Conservation (phyloP, 768 basidiomycete genomes). For the Agaricus subrufescens region DNA sequence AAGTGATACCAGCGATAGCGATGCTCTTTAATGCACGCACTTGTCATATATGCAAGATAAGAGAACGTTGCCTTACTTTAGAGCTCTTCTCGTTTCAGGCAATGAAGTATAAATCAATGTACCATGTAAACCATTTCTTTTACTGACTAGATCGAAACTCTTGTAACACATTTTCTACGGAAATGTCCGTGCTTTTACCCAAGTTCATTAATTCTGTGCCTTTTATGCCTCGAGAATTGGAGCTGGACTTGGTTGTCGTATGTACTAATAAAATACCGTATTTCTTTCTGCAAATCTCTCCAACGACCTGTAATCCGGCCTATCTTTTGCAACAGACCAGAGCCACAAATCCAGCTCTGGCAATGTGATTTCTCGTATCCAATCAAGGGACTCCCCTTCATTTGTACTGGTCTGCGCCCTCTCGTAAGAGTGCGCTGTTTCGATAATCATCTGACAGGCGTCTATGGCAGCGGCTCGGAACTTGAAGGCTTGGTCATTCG, state of each 20-base stretch:
- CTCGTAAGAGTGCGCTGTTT: constrained; percentile 39
- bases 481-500: constrained; percentile 58
- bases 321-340: constrained; percentile 80
- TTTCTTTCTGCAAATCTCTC: constrained; percentile 61
- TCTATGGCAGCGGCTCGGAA: constrained; percentile 78
- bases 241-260: neutral
- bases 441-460: constrained; percentile 68
- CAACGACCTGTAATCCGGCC: constrained; percentile 62
- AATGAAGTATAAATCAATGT: too few relatives aligned
- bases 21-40: constrained; percentile 19
- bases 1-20: constrained; percentile 78
- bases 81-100: neutral
- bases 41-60: neutral
- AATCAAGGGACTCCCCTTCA: constrained; percentile 22
- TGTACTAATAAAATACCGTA: constrained; percentile 63
- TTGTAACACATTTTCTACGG: neutral
- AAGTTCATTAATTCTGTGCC: too few relatives aligned
- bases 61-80: neutral
- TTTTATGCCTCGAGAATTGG: too few relatives aligned
- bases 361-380: constrained; percentile 53
- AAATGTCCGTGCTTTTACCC: neutral
- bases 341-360: constrained; percentile 73
- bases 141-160: neutral
- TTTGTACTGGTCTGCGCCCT: constrained; percentile 13
- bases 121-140: neutral